Base-by-base conservation (phyloP, 768 basidiomycete species). In the Clathrus columnatus region DNA sequence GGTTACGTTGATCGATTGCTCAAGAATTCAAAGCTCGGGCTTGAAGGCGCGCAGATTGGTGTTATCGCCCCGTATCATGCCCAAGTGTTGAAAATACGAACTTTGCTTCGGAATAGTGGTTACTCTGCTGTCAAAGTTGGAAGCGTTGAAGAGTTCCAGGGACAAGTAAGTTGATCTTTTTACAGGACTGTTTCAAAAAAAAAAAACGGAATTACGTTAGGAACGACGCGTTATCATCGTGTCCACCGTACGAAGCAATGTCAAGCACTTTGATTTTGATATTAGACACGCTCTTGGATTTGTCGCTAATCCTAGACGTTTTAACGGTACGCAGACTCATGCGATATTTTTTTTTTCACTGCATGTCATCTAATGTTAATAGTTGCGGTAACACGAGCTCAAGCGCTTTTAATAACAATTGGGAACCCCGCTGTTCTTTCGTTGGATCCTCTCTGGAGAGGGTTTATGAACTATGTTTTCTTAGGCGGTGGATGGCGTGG, bases 141-240 rank as follows among this genome's bases (percentile, higher is more conserved):
- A 18, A 81, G 78, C 20, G 81, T 82, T 0, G 83, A 84, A 60
- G 81, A 82, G 56, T 83, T 82, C 67, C 83, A 84, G 64, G 83
- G 82, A 7, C 79, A 82, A 67, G 80, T 77, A 49, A 26, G 59
- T 55, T n/a, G n/a, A n/a, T n/a, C n/a, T n/a, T n/a, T 10, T 49
- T 14, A 53, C 10, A 30, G 24, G 2, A 27, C 5, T 42, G 10
- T 11, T 29, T 23, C n/a, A 29, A 44, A 21, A 26, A n/a, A 21
- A 1, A 17, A 20, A 20, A 7, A 28, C 21, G 17, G 48, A 3
- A 20, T 29, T 5, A n/a, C 28, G 23, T 4, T 50, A 73, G 72
- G 72, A 73, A 58, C 72, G 72, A 14, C 64, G 65, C 7, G 67
- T 73, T 26, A 72, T 73, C 23, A 70, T 73, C 57, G 61, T 73